These are phyloP conservation scores for Solanum tacnaense DNA, from an alignment of 257 asterid species.

Conservation along the genomic window DNA sequence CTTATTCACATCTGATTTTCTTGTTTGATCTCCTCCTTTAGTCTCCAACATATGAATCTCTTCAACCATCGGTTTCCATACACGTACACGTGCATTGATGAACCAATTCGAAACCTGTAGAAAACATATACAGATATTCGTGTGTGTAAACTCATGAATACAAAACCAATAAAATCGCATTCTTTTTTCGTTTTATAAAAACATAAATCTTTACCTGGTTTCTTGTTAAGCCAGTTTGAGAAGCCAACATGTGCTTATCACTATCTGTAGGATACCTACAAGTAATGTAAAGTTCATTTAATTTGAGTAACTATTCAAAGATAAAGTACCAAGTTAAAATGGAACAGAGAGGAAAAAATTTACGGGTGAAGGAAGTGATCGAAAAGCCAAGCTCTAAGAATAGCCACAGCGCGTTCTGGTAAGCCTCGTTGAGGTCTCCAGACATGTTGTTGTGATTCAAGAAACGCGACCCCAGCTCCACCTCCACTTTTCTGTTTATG, in stretches of 20 bases:
- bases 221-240: constrained; percentile 78
- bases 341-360: neutral
- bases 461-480: constrained; percentile 10
- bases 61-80: constrained; percentile 94
- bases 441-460: constrained; percentile 38
- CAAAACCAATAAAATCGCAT: neutral
- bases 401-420: constrained; percentile 74
- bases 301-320: neutral
- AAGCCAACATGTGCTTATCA: constrained; percentile 76
- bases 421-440: constrained; percentile 96
- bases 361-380: constrained; percentile 95
- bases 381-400: constrained; percentile 82
- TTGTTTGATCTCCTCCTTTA: constrained; percentile 28
- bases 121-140: neutral
- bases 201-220: constrained; percentile 44
- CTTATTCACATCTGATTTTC: neutral
- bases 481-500: constrained; percentile 28
- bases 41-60: constrained; percentile 77
- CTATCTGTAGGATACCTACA: constrained; percentile 80
- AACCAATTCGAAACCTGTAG: constrained; percentile 86
- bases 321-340: neutral
- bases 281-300: no score
- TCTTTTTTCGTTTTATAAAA: neutral
- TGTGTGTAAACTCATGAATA: neutral
- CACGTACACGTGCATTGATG: constrained; percentile 80